Evolutionary conservation across 768 basidiomycete genomes (phyloP).

Genomic region (Pulveroboletus sp.): DNA sequence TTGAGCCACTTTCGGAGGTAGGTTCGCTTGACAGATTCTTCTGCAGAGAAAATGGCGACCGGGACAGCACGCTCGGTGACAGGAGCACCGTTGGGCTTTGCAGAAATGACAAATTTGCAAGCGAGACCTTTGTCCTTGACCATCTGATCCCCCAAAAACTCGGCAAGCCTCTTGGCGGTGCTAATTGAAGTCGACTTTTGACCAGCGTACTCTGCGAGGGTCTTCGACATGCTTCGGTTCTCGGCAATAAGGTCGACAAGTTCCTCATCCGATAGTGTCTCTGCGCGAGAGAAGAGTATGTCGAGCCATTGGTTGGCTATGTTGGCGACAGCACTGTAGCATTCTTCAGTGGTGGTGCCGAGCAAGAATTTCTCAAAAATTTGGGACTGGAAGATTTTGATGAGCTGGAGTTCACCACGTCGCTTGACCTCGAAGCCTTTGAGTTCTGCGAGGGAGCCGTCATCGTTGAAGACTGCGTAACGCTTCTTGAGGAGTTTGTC

Average conservation of each 20-base stretch:
- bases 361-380: slow-evolving; percentile 98
- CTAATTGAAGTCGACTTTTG: slow-evolving; percentile 99
- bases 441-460: slow-evolving; percentile 94
- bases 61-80: slow-evolving; percentile 97
- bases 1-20: slow-evolving; percentile 97
- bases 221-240: slow-evolving; percentile 97
- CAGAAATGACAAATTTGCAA: slow-evolving; percentile 98
- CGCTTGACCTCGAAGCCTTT: slow-evolving; percentile 99
- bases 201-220: slow-evolving; percentile 90
- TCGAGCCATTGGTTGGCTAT: slow-evolving; percentile 98
- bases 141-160: slow-evolving; percentile 98
- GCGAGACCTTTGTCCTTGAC: slow-evolving; percentile 99
- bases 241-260: slow-evolving; percentile 97
- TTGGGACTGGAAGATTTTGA: slow-evolving; percentile 99
- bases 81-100: slow-evolving; percentile 86
- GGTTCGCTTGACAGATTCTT: slow-evolving; percentile 82
- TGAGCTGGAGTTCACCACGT: slow-evolving; percentile 93
- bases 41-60: slow-evolving; percentile 96
- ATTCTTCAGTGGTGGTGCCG: slow-evolving; percentile 90
- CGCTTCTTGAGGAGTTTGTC: slow-evolving; percentile 98
- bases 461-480: slow-evolving; percentile 98
- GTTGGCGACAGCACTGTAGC: slow-evolving; percentile 90
- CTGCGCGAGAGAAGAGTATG: slow-evolving; percentile 84
- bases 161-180: slow-evolving; percentile 90
- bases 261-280: slow-evolving; percentile 86